A percentile compares a stretch with the other conserved stretches of the same genome.
phyloP scores from a whole-genome alignment of 192 early-diverging fungal species.

The Geosiphon pyriformis region DNA sequence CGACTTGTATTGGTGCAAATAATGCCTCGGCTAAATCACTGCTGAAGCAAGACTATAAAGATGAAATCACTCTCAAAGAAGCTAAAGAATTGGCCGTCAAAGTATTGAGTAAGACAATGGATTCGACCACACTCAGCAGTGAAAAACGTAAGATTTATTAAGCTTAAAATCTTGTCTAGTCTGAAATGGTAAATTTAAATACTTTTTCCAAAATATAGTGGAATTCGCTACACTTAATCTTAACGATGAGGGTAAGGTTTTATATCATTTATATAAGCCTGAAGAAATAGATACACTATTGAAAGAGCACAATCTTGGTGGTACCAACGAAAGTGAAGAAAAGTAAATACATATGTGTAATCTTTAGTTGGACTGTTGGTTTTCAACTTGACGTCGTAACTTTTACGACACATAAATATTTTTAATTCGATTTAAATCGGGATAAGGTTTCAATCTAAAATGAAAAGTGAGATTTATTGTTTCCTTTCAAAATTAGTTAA shows the following conservation, averaged over 20 bases:
- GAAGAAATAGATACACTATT: constrained; percentile 79
- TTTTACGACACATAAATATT: too few relatives aligned
- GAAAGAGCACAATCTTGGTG: constrained; percentile 55
- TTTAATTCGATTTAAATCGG: too few relatives aligned
- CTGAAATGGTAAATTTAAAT: neutral
- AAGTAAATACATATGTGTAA: too few relatives aligned
- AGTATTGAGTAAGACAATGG: constrained; percentile 96
- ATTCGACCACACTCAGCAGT: constrained; percentile 80
- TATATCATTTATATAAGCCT: constrained; percentile 64
- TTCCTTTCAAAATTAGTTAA: too few relatives aligned
- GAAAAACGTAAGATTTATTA: constrained; percentile 74
- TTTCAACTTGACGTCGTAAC: too few relatives aligned
- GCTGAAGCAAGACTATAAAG: constrained; percentile 97
- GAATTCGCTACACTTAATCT: constrained; percentile 85
- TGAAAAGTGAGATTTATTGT: too few relatives aligned
- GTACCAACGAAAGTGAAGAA: neutral
- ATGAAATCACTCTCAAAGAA: constrained; percentile 76
- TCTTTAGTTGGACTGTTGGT: too few relatives aligned
- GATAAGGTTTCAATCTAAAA: too few relatives aligned
- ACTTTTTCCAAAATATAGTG: constrained; percentile 46
- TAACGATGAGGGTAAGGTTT: constrained; percentile 48
- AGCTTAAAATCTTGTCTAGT: constrained; percentile 3
- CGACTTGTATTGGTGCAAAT: constrained; percentile 96
- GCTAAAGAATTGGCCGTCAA: constrained; percentile 89
- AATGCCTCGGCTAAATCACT: constrained; percentile 85